Conservation (phyloP, 768 basidiomycete genomes). For the Chalciporus pseudorubinellus region DNA sequence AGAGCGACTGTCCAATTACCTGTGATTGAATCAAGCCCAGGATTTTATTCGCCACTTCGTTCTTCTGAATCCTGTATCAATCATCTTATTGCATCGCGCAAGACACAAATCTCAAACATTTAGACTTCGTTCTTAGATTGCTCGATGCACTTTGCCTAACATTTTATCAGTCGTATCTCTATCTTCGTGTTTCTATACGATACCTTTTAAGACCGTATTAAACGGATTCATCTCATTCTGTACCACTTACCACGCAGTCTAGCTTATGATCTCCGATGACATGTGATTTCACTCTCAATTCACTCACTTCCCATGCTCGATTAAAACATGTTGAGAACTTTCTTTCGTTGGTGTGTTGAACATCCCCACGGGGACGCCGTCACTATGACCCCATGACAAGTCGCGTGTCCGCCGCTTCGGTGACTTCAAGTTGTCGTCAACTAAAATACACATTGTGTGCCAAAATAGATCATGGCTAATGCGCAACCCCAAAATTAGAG, state of each 20-base stretch:
- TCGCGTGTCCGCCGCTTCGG: too few relatives aligned
- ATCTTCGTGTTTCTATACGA: constrained; percentile 13
- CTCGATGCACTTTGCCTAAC: constrained; percentile 20
- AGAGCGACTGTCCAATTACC: constrained; percentile 50
- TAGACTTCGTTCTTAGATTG: constrained; percentile 25
- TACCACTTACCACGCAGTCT: constrained; percentile 17
- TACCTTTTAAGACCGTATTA: constrained; percentile 10
- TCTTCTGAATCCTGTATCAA: constrained; percentile 25
- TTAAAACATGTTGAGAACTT: too few relatives aligned
- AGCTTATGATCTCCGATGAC: constrained; percentile 18
- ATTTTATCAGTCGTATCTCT: constrained; percentile 11
- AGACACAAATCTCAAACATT: neutral
- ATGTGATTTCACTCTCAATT: constrained; percentile 1
- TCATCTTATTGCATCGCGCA: constrained; percentile 6
- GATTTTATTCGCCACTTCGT: constrained; percentile 14
- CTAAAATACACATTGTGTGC: too few relatives aligned
- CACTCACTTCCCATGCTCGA: too few relatives aligned
- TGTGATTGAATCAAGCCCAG: constrained; percentile 42
- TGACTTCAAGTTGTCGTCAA: neutral
- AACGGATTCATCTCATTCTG: constrained; percentile 24
- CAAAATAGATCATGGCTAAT: too few relatives aligned
- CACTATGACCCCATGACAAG: too few relatives aligned
- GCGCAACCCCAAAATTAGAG: too few relatives aligned
- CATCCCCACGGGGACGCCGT: too few relatives aligned
- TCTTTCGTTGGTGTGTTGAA: too few relatives aligned